These are phyloP conservation scores for Draba incana DNA, from an alignment of 345 rosid genomes.

Conservation along the genomic window DNA sequence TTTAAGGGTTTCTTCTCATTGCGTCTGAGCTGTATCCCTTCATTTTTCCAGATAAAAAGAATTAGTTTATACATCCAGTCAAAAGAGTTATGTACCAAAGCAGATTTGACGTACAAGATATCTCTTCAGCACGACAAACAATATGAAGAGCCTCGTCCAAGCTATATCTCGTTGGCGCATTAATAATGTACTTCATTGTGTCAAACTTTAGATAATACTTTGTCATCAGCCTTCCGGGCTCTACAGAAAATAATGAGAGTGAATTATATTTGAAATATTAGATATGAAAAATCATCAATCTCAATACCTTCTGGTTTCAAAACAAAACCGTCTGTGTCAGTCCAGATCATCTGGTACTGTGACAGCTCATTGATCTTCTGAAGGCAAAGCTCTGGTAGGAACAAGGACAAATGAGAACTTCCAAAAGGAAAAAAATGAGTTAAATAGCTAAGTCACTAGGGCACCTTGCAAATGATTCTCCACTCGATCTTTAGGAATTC, in stretches of 20 bases:
- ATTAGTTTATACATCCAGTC: conserved; percentile 20
- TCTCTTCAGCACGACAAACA: conserved; percentile 86
- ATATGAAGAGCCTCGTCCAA: conserved; percentile 79
- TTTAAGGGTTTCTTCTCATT: conserved; percentile 94
- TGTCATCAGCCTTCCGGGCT: conserved; percentile 97
- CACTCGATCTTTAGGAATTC: conserved; percentile 68
- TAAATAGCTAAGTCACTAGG: conserved; percentile 19
- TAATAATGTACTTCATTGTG: conserved; percentile 93
- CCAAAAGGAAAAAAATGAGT: conserved; percentile 19
- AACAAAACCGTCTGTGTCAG: conserved; percentile 82
- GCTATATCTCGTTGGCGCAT: conserved; percentile 63
- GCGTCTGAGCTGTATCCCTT: conserved; percentile 99
- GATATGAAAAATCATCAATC: conserved; percentile 17
- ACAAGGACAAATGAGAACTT: conserved; percentile 32
- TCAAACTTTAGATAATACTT: conserved; percentile 86
- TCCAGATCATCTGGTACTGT: conserved; percentile 86
- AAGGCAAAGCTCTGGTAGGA: conserved; percentile 68
- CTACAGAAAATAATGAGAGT: conserved; percentile 41
- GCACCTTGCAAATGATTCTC: conserved; percentile 92
- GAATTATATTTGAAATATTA: conserved; percentile 15
- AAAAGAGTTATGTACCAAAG: conserved; percentile 21
- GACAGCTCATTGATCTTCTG: conserved; percentile 81
- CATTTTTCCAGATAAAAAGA: conserved; percentile 39
- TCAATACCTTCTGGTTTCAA: conserved; percentile 85
- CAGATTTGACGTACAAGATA: conserved; percentile 68